phyloP scores from a whole-genome alignment of 176 grass and related monocot species.

The Calamus simplicifolius region DNA sequence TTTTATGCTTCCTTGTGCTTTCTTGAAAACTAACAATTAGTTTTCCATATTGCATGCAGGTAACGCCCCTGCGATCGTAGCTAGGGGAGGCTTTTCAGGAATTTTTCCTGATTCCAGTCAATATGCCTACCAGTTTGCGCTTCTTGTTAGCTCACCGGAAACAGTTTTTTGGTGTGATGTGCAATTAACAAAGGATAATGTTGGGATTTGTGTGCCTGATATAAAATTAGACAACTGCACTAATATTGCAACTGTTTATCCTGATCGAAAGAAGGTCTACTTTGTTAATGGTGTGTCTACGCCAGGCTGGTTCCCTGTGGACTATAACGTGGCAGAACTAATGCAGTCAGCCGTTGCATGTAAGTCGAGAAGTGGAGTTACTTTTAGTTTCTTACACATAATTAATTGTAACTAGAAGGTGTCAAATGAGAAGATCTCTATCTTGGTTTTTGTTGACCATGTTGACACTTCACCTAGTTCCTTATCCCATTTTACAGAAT shows the following conservation, averaged over 20 bases:
- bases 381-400: not conserved
- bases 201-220: slow-evolving; percentile 65
- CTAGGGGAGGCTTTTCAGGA: slow-evolving; percentile 81
- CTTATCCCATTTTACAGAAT: too few relatives aligned
- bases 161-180: slow-evolving; percentile 71
- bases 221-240: slow-evolving; percentile 74
- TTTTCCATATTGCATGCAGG: slow-evolving; percentile 46
- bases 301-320: slow-evolving; percentile 62
- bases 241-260: slow-evolving; percentile 28
- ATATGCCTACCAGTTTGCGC: slow-evolving; percentile 32
- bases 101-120: slow-evolving; percentile 73
- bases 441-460: too few relatives aligned
- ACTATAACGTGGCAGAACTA: slow-evolving; percentile 53
- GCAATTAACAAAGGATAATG: slow-evolving; percentile 57
- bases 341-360: slow-evolving; percentile 17
- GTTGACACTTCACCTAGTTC: too few relatives aligned
- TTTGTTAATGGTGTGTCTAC: slow-evolving; percentile 44
- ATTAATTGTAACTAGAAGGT: too few relatives aligned
- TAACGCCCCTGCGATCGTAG: slow-evolving; percentile 50
- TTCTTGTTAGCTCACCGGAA: slow-evolving; percentile 25
- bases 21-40: slow-evolving; percentile 8
- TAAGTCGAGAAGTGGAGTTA: slow-evolving; percentile 27
- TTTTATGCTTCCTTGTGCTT: not conserved
- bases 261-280: slow-evolving; percentile 37
- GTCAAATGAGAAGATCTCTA: too few relatives aligned